phyloP scores from a whole-genome alignment of 2,329 filamentous ascomycete species.

The Exophiala oligosperma region DNA sequence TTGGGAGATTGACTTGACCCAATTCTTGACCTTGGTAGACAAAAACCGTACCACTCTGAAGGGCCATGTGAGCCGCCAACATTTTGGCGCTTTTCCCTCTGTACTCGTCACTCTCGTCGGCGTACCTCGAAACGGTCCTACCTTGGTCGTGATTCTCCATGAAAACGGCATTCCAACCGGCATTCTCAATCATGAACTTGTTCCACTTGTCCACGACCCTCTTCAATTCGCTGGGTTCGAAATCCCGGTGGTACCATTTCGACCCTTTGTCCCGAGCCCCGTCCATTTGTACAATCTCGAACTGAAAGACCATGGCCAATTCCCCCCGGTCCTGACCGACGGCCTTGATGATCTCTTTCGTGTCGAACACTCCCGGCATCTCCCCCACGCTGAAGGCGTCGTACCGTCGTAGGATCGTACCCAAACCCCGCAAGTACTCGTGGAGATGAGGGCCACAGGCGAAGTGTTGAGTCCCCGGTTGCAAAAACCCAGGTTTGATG shows the following conservation, averaged over 20 bases:
- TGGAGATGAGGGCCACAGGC: constrained; percentile 37
- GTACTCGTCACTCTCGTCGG: constrained; percentile 46
- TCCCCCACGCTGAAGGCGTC: constrained; percentile 43
- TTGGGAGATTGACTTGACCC: constrained; percentile 58
- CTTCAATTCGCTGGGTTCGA: constrained; percentile 52
- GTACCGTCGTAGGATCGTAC: constrained; percentile 37
- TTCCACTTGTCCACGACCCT: constrained; percentile 52
- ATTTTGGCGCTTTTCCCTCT: constrained; percentile 53
- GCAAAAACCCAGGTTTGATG: constrained; percentile 42
- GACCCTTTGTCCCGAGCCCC: constrained; percentile 18
- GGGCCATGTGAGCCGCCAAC: constrained; percentile 52
- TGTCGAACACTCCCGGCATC: constrained; percentile 37
- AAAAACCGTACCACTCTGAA: constrained; percentile 56
- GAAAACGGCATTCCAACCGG: constrained; percentile 60
- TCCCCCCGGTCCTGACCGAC: constrained; percentile 37
- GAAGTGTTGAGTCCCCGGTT: constrained; percentile 51
- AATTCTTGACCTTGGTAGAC: constrained; percentile 63
- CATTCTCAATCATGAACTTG: constrained; percentile 49
- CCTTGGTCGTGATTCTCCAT: constrained; percentile 66
- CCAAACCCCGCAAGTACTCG: constrained; percentile 39
- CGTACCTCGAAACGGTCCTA: constrained; percentile 55
- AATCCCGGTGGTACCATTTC: constrained; percentile 50
- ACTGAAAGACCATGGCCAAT: constrained; percentile 44
- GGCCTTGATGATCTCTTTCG: constrained; percentile 37
- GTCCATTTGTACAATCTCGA: constrained; percentile 37